Base-by-base conservation (phyloP, 805 yeast genomes). In the Teunomyces lycoperdinae region DNA sequence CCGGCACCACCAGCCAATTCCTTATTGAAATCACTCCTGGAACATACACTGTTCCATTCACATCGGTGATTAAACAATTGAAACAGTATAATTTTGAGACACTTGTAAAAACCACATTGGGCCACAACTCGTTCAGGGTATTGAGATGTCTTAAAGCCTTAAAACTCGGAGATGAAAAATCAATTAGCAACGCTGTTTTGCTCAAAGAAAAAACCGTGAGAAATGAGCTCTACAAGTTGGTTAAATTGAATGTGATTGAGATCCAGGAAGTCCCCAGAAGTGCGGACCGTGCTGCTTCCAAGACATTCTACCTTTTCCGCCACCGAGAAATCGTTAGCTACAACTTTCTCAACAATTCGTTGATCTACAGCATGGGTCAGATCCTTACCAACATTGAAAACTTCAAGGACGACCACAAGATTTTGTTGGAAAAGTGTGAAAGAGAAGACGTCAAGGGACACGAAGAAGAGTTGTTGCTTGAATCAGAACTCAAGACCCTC, bases 191-290 rank as follows among this genome's bases (percentile, higher is more conserved):
- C 45, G 65, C 80, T 11, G 92, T 94, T 1, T 68, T 94, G 45
- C 76, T 94, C 66, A 87, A 81, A 54, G 95, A 89, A 49, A 80
- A 79, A 50, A 86, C 83, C 32, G 87, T 90, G 7, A 76, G 97
- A 48, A 81, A 84, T 34, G 82, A 85, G 39, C 69, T 90, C 39
- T 79, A 85, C 41, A 78, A 80, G 30, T 70, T 94, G 46, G 78
- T 87, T 26, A 79, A 78, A 45, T 76, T 81, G 53, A 89, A 91
- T 51, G 78, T 87, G 14, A 71, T 91, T 14, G 96, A 92, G 61
- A 77, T 91, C 32, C 98, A 92, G 67, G 99, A 94, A 68, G 86
- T 94, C 27, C 97, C 98, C 9, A 80, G 92, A 58, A 85, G 96
- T 7, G 84, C 83, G 20, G 98, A 94, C 63, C 78, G 98, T 55